Conservation (phyloP, 495 filamentous ascomycete genomes). For the Lasiosphaeria ovina region DNA sequence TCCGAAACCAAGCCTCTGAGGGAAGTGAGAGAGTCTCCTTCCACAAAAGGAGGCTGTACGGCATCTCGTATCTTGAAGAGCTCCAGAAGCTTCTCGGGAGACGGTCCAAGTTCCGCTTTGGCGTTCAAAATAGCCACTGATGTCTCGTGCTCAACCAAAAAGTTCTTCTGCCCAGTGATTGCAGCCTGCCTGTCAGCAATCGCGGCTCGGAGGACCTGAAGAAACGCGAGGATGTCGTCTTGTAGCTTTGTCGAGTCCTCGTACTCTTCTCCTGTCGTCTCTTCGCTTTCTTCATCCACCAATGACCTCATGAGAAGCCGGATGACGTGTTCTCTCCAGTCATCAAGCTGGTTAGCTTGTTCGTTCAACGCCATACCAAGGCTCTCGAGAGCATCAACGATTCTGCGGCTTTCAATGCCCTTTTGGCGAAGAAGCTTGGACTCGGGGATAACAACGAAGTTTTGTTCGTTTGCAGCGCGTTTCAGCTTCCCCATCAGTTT, state of each 20-base stretch:
- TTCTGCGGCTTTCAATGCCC: constrained; percentile 36
- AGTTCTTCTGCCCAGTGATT: constrained; percentile 70
- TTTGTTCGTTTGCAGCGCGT: constrained; percentile 44
- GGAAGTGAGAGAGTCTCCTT: constrained; percentile 49
- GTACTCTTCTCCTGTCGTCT: constrained; percentile 84
- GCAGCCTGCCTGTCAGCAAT: constrained; percentile 76
- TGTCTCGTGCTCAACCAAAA: constrained; percentile 77
- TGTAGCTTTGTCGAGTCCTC: constrained; percentile 82
- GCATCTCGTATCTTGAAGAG: constrained; percentile 56
- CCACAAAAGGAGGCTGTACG: constrained; percentile 54
- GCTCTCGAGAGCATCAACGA: constrained; percentile 30
- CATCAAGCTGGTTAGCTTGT: constrained; percentile 65
- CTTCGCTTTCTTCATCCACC: constrained; percentile 76
- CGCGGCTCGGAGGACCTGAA: constrained; percentile 69
- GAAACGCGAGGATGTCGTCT: constrained; percentile 78
- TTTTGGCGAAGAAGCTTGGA: constrained; percentile 27
- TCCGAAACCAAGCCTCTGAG: constrained; percentile 67
- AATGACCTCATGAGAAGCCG: constrained; percentile 68
- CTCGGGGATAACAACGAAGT: constrained; percentile 63
- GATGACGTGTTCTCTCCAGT: constrained; percentile 71
- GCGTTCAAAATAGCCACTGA: constrained; percentile 57
- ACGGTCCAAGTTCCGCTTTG: constrained; percentile 61
- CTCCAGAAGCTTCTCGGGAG: constrained; percentile 64
- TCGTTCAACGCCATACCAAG: constrained; percentile 59
- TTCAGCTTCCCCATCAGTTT: constrained; percentile 48